Evolutionary conservation across 495 filamentous ascomycete genomes (phyloP).

Genomic region (Hypoxylon fragiforme): DNA sequence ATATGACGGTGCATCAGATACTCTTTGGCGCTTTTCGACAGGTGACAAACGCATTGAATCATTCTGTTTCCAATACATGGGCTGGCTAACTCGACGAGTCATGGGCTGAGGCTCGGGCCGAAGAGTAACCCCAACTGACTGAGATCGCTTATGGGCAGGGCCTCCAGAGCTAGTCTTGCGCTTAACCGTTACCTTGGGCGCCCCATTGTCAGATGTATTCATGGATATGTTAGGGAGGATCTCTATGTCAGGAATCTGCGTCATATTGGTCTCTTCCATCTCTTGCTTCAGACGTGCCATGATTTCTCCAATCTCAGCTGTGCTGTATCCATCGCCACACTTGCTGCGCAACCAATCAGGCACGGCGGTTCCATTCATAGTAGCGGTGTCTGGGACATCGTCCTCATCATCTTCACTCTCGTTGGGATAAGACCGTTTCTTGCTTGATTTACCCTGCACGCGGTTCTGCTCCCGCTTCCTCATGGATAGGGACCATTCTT

Average conservation of each 20-base stretch:
- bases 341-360: slow-evolving; percentile 47
- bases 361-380: slow-evolving; percentile 41
- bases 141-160: slow-evolving; percentile 43
- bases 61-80: slow-evolving; percentile 16
- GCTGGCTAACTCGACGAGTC: slow-evolving; percentile 39
- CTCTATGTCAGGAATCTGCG: slow-evolving; percentile 66
- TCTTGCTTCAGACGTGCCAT: slow-evolving; percentile 40
- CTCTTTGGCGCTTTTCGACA: slow-evolving; percentile 37
- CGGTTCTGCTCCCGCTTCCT: slow-evolving; percentile 59
- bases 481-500: slow-evolving; percentile 51
- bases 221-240: slow-evolving; percentile 60
- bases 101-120: slow-evolving; percentile 23
- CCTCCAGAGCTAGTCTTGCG: slow-evolving; percentile 24
- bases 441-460: slow-evolving; percentile 38
- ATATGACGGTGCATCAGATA: slow-evolving; percentile 16
- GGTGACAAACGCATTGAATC: slow-evolving; percentile 11
- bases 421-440: slow-evolving; percentile 32
- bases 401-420: slow-evolving; percentile 38
- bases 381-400: slow-evolving; percentile 15
- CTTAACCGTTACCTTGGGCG: slow-evolving; percentile 22
- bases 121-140: slow-evolving; percentile 41
- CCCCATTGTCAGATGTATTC: slow-evolving; percentile 19
- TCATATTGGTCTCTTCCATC: slow-evolving; percentile 31
- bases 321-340: slow-evolving; percentile 42
- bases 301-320: slow-evolving; percentile 43